Evolutionary conservation across 2,329 filamentous ascomycete genomes (phyloP), one percentile per base, ranked within the genome.

Genomic region (Hypoxylon sp.): DNA sequence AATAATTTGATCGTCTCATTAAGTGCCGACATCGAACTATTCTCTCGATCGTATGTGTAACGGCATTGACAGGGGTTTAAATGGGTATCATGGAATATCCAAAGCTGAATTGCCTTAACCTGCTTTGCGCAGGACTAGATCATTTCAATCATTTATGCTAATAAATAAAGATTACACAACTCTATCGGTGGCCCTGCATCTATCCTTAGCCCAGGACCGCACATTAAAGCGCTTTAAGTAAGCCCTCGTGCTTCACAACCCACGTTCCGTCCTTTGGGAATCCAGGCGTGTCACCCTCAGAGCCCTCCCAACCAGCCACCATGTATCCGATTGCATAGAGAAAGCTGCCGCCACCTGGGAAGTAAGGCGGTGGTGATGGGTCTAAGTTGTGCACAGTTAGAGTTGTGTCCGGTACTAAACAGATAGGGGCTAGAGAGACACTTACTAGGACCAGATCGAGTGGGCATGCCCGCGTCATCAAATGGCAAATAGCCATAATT

Each of bases 401-500:
- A 35, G 35, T 54, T 13, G 5, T n/a, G 50, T 13, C 6, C n/a
- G 72, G 35, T 73, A 52, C 10, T 27, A 5, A 27, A 27, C 3
- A 27, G 24, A 3, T 27, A 27, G 24, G 24, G 6, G 15, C 17
- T n/a, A 7, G 13, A 3, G 4, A 21, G 2, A 62, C 19, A 57
- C 64, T 65, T 53, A 65, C 67, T 65, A 21, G 68, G 65, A 32
- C 68, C 65, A 53, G 62, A 65, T 11, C 65, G 54, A 10, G 65
- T 62, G 11, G 68, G 62, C 17, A 70, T 65, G 5, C 61, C 65
- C 19, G 81, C 80, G 54, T 82, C 80, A 21, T 82, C 80, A 64
- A 82, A 82, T 0, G 73, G 73, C 80, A 79, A 82, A 32, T 80
- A 81, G 17, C 79, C 79, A 24, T 79, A 82, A 8, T 78, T 79